Percentiles rank a stretch among this genome's conserved stretches.
Evolutionary conservation across 2,329 filamentous ascomycete species (phyloP).

Genomic region (Aureobasidium melanogenum): DNA sequence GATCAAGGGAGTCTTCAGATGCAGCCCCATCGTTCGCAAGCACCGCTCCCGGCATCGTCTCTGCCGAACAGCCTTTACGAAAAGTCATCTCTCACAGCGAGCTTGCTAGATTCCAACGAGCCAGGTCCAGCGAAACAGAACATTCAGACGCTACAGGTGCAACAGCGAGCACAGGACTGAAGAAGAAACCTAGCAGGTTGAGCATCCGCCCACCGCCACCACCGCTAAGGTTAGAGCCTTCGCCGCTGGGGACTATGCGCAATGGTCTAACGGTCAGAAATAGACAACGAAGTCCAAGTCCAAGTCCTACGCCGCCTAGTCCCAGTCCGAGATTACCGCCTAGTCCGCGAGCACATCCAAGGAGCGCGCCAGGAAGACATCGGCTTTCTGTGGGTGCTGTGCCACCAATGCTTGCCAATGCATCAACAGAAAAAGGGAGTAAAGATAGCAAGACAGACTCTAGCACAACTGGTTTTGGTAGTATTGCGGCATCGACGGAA

Average conservation of each 20-base stretch:
- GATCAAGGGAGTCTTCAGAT: neutral
- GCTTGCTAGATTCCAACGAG: conserved; percentile 64
- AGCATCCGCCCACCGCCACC: conserved; percentile 4
- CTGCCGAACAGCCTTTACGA: conserved; percentile 64
- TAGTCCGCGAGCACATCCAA: neutral
- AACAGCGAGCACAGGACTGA: conserved; percentile 42
- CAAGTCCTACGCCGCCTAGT: conserved; percentile 23
- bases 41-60: conserved; percentile 23
- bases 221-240: conserved; percentile 15
- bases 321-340: conserved; percentile 29
- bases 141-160: conserved; percentile 34
- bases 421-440: conserved; percentile 16
- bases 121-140: conserved; percentile 33
- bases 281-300: conserved; percentile 17
- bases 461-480: conserved; percentile 37
- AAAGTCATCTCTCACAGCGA: conserved; percentile 83
- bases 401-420: neutral
- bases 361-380: conserved; percentile 1
- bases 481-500: conserved; percentile 45
- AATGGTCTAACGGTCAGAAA: conserved; percentile 21
- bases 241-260: conserved; percentile 35
- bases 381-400: neutral
- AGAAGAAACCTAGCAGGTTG: conserved; percentile 33
- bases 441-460: conserved; percentile 36
- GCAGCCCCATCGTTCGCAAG: conserved; percentile 7